Conservation (phyloP, 345 rosid genomes). For the Durio zibethinus region DNA sequence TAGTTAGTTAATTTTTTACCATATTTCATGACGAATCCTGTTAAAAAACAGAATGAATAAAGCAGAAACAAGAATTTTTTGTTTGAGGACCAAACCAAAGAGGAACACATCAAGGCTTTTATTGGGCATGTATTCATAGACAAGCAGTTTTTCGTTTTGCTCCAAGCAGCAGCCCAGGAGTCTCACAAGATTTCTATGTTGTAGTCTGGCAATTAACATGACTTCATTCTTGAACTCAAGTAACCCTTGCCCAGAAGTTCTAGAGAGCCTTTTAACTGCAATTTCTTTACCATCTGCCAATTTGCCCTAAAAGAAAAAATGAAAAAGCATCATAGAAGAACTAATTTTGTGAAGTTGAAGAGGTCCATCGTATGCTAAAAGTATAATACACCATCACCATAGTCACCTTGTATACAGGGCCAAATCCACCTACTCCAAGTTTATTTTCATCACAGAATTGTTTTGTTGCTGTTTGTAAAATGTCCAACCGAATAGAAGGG, state of each 20-base stretch:
- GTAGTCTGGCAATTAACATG: slow-evolving; percentile 2
- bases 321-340: no score
- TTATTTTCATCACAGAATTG: slow-evolving; percentile 29
- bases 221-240: slow-evolving; percentile 15
- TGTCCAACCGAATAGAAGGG: slow-evolving; percentile 20
- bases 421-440: slow-evolving; percentile 51
- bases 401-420: slow-evolving; percentile 39
- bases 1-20: no score
- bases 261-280: slow-evolving; percentile 7
- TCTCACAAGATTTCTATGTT: slow-evolving; percentile 39
- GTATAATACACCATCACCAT: no score
- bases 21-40: no score
- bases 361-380: no score
- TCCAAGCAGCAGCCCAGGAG: slow-evolving; percentile 39
- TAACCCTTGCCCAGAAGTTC: slow-evolving; percentile 3
- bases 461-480: slow-evolving; percentile 25
- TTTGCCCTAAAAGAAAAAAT: background rate
- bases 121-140: slow-evolving; percentile 34
- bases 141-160: slow-evolving; percentile 37
- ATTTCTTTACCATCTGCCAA: background rate
- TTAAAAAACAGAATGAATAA: no score
- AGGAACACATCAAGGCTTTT: slow-evolving; percentile 10
- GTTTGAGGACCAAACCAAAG: background rate
- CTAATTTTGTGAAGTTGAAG: background rate
- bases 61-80: background rate